Percentiles rank a stretch among this genome's conserved stretches.
These are phyloP conservation scores for Litchi chinensis DNA, from an alignment of 345 rosid genomes.

Conservation along the genomic window DNA sequence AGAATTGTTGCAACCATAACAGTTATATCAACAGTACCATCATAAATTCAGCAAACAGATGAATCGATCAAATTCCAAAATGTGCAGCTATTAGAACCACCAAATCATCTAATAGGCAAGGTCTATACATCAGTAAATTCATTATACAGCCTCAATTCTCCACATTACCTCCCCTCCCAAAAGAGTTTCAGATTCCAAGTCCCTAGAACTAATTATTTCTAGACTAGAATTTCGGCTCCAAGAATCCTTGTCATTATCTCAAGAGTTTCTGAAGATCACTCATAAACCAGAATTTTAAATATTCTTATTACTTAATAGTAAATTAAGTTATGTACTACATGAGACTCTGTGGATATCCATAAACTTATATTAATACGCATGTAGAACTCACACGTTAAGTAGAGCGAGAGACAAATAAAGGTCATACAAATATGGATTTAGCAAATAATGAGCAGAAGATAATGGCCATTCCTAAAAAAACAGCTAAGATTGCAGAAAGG, in stretches of 20 bases:
- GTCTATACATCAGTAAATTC: background rate
- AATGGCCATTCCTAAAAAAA: background rate
- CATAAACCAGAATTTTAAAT: background rate
- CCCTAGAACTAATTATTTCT: background rate
- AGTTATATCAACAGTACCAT: constrained; percentile 1
- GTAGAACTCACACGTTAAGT: background rate
- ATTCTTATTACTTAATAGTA: background rate
- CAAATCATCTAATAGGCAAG: background rate
- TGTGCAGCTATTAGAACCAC: background rate
- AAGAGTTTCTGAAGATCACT: background rate
- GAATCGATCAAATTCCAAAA: background rate
- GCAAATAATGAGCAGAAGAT: too few species aligned
- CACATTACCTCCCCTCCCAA: background rate
- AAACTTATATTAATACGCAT: too few species aligned
- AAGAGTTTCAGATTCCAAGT: background rate
- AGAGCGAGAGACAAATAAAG: background rate
- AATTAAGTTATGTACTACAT: background rate
- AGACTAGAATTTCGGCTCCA: background rate
- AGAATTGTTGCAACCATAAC: background rate
- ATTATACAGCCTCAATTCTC: background rate
- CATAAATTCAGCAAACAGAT: constrained; percentile 9
- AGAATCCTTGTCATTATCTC: background rate
- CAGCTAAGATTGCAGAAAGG: background rate
- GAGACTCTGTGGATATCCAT: background rate
- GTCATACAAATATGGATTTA: background rate